Evolutionary conservation across 2,329 filamentous ascomycete genomes (phyloP).

Genomic region (Aspergillus pseudotamarii): DNA sequence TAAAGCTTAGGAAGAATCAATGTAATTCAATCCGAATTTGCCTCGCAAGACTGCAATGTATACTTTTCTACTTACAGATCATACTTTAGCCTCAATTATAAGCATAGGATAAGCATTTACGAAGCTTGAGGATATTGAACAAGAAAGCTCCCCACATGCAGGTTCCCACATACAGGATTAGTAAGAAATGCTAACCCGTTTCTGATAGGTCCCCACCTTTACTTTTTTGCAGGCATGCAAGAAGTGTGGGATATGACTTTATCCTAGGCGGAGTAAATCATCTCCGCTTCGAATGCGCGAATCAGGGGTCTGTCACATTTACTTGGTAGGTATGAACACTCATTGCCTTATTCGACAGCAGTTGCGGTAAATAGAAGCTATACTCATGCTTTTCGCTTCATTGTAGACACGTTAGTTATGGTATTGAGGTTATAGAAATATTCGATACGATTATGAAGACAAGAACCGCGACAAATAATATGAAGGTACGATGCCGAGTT

Average conservation of each 20-base stretch:
- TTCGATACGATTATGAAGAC: neutral
- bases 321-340: neutral
- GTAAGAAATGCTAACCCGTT: neutral
- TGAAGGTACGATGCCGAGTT: neutral
- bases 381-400: neutral
- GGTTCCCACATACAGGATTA: neutral
- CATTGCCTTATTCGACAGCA: neutral
- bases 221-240: neutral
- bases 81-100: neutral
- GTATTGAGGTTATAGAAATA: neutral
- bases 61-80: neutral
- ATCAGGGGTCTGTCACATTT: neutral
- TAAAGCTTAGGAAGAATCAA: neutral
- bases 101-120: neutral
- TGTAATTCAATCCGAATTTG: neutral
- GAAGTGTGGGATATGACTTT: constrained; percentile 18
- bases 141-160: neutral
- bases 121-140: neutral
- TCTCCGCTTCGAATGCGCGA: constrained; percentile 3
- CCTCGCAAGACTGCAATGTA: neutral
- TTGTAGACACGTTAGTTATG: neutral
- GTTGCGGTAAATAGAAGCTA: neutral
- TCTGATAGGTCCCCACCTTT: neutral
- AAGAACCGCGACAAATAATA: neutral
- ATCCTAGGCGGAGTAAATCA: constrained; percentile 18